Conservation (phyloP, 164 flowering plant species). For the Saururus chinensis region DNA sequence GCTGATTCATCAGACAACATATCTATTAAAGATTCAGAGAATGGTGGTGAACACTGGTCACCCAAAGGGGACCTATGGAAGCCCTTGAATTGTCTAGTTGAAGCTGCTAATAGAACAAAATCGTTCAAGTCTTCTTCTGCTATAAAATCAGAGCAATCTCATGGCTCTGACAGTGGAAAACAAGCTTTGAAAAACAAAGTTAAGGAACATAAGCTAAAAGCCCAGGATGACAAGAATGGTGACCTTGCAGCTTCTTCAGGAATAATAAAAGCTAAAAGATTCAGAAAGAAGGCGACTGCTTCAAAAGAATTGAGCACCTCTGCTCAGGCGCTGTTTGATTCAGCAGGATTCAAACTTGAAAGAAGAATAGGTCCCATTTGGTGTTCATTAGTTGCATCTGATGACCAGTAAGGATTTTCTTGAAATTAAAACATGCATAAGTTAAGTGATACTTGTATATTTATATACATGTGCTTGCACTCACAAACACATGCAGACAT, state of each 20-base stretch:
- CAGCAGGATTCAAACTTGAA: slow-evolving; percentile 23
- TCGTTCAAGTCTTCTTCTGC: slow-evolving; percentile 41
- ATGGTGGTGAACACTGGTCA: slow-evolving; percentile 31
- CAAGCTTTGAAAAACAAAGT: slow-evolving; percentile 28
- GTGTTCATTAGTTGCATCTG: slow-evolving; percentile 75
- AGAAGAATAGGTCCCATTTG: slow-evolving; percentile 62
- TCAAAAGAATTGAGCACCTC: slow-evolving; percentile 21
- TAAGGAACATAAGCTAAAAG: slow-evolving; percentile 38
- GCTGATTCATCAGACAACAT: slow-evolving; percentile 35
- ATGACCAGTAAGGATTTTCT: slow-evolving; percentile 53
- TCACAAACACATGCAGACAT: too few species aligned
- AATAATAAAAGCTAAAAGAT: slow-evolving; percentile 44
- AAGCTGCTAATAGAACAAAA: slow-evolving; percentile 84
- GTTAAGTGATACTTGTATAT: too few species aligned
- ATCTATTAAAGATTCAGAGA: slow-evolving; percentile 29
- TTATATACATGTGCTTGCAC: too few species aligned
- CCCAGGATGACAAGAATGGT: slow-evolving; percentile 34
- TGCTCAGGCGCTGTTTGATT: slow-evolving; percentile 46
- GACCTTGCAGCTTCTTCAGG: slow-evolving; percentile 18
- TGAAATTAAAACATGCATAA: too few species aligned
- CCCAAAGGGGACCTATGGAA: slow-evolving; percentile 80
- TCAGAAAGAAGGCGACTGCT: slow-evolving; percentile 35
- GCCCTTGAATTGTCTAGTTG: slow-evolving; percentile 81
- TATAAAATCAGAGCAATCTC: slow-evolving; percentile 26
- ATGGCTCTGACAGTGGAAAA: slow-evolving; percentile 18